Conservation (phyloP, 176 grass and related monocot genomes). For the Tillandsia leiboldiana region DNA sequence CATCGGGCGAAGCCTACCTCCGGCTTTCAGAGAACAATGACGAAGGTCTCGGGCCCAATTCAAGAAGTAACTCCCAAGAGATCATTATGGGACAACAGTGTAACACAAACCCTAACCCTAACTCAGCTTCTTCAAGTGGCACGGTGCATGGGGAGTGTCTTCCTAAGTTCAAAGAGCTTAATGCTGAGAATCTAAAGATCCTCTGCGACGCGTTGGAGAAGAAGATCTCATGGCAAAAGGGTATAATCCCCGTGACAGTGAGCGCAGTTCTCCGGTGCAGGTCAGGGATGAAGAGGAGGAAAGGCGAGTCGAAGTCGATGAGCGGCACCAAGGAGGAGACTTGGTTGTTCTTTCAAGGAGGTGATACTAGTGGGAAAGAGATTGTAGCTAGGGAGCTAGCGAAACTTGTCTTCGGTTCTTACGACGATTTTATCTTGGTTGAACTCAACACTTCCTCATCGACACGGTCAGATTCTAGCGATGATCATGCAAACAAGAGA, state of each 20-base stretch:
- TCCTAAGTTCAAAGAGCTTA: conserved; percentile 94
- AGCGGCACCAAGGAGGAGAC: conserved; percentile 62
- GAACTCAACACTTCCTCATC: conserved; percentile 17
- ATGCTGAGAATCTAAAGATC: conserved; percentile 70
- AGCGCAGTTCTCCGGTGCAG: conserved; percentile 70
- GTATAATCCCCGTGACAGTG: conserved; percentile 55
- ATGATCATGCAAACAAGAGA: conserved; percentile 44
- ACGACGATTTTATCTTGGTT: conserved; percentile 33
- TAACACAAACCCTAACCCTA: conserved; percentile 26
- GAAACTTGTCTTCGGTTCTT: conserved; percentile 67
- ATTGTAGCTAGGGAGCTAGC: conserved; percentile 68
- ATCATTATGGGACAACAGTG: too few relatives aligned
- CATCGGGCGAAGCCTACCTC: conserved; percentile 5
- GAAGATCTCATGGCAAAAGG: conserved; percentile 73
- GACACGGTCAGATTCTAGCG: conserved; percentile 20
- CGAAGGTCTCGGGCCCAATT: conserved; percentile 11
- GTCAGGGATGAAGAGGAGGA: conserved; percentile 60
- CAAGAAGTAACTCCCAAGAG: not conserved
- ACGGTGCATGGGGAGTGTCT: conserved; percentile 56
- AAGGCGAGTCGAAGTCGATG: conserved; percentile 20
- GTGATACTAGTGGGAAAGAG: conserved; percentile 52
- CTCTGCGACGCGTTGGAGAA: conserved; percentile 78
- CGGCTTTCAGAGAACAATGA: conserved; percentile 31
- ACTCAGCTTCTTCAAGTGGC: conserved; percentile 35
- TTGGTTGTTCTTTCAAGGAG: conserved; percentile 80